Conservation (phyloP, 2,329 filamentous ascomycete species). For the Aspergillus flavus region DNA sequence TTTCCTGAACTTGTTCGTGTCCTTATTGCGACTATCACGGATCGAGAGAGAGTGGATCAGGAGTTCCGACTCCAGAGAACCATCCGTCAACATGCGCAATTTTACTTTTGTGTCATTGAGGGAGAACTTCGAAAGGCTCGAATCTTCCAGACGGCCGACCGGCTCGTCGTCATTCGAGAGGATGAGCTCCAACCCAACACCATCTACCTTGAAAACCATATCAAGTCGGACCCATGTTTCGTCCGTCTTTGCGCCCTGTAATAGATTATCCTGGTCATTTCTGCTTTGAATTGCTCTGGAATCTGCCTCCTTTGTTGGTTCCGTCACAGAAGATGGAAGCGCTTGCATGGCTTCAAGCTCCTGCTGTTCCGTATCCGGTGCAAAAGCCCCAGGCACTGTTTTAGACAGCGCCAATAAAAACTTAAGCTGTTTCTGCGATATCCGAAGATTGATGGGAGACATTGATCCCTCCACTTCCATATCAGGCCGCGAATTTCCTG, state of each 20-base stretch:
- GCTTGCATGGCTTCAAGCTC: conserved; percentile 76
- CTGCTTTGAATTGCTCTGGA: conserved; percentile 56
- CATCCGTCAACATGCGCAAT: conserved; percentile 88
- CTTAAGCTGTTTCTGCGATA: conserved; percentile 89
- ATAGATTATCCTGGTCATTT: conserved; percentile 54
- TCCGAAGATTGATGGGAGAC: conserved; percentile 86
- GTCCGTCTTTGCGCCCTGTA: conserved; percentile 70
- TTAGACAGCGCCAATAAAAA: conserved; percentile 85
- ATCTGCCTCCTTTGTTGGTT: conserved; percentile 51
- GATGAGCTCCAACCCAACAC: conserved; percentile 85
- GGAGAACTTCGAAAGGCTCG: conserved; percentile 90
- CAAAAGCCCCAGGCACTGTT: conserved; percentile 85
- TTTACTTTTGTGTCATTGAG: conserved; percentile 91
- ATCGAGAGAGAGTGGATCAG: conserved; percentile 94
- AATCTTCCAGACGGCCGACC: conserved; percentile 73
- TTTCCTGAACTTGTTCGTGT: conserved; percentile 93
- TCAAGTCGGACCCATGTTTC: conserved; percentile 92
- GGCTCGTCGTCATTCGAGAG: conserved; percentile 74
- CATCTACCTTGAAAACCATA: conserved; percentile 84
- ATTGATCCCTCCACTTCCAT: conserved; percentile 88
- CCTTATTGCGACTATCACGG: conserved; percentile 82
- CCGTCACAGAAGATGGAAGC: conserved; percentile 60
- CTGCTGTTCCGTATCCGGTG: conserved; percentile 69
- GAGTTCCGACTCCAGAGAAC: conserved; percentile 88
- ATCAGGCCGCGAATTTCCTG: conserved; percentile 78